Evolutionary conservation across 1,284 basidiomycete species (phyloP).

Genomic region (Serendipita sp.): DNA sequence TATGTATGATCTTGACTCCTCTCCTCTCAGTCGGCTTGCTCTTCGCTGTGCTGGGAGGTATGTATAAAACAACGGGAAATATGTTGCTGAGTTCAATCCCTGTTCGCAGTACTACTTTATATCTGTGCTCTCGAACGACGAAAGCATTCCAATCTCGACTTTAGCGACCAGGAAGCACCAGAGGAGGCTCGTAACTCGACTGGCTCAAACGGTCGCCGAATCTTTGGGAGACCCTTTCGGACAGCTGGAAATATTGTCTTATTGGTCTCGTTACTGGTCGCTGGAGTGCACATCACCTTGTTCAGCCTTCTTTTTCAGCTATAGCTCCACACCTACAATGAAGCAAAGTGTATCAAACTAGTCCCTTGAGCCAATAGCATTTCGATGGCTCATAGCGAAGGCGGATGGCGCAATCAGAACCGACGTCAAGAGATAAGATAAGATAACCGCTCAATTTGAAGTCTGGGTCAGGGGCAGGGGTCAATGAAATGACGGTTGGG

Average conservation of each 20-base stretch:
- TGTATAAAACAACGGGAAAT: background rate
- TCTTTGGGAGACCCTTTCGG: slow-evolving; percentile 61
- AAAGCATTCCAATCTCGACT: slow-evolving; percentile 54
- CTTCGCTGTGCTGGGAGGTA: slow-evolving; percentile 43
- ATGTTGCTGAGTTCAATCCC: background rate
- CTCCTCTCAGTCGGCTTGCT: slow-evolving; percentile 48
- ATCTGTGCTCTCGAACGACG: slow-evolving; percentile 47
- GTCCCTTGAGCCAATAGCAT: background rate
- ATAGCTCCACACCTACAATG: background rate
- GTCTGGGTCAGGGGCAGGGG: no score
- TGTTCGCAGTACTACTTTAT: slow-evolving; percentile 31
- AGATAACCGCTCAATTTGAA: no score
- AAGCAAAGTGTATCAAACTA: background rate
- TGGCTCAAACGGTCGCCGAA: slow-evolving; percentile 21
- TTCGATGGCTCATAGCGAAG: background rate
- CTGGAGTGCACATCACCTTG: slow-evolving; percentile 47
- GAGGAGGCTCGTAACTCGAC: slow-evolving; percentile 10
- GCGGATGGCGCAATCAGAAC: background rate
- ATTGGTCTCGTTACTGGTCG: slow-evolving; percentile 45
- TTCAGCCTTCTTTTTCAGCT: slow-evolving; percentile 39
- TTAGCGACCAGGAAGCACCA: slow-evolving; percentile 42
- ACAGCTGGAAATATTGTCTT: slow-evolving; percentile 65
- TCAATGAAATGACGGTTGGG: no score
- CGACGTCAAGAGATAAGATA: no score
- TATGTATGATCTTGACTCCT: background rate